phyloP scores from a whole-genome alignment of 2,329 filamentous ascomycete genomes.

The Pestalotiopsis sp. region DNA sequence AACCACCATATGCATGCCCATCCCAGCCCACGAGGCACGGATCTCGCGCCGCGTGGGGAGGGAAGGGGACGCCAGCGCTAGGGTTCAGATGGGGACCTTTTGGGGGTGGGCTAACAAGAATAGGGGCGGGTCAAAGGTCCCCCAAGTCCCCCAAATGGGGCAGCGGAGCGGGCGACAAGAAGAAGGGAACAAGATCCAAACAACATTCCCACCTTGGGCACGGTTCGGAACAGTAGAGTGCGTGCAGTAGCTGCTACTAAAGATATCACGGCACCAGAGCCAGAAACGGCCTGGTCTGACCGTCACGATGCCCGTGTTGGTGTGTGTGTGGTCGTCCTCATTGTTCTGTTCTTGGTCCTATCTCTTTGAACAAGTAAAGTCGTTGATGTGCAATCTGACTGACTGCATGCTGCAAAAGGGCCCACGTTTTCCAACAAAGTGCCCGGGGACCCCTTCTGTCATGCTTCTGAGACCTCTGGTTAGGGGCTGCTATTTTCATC shows the following conservation, averaged over 20 bases:
- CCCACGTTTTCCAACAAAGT: too few relatives aligned
- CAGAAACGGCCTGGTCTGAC: not conserved
- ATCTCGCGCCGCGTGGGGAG: not conserved
- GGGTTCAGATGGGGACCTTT: too few relatives aligned
- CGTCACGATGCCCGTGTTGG: not conserved
- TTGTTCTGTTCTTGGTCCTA: not conserved
- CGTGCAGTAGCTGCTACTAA: conserved; percentile 14
- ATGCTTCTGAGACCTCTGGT: too few relatives aligned
- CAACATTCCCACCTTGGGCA: not conserved
- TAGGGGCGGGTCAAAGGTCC: not conserved
- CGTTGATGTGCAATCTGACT: too few relatives aligned
- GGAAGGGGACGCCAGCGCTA: not conserved
- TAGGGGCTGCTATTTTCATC: too few relatives aligned
- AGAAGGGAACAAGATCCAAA: not conserved
- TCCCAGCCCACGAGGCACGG: not conserved
- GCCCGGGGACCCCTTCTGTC: too few relatives aligned
- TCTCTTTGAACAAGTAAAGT: too few relatives aligned
- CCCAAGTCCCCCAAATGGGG: conserved; percentile 4
- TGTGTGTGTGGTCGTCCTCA: not conserved
- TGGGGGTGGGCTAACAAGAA: too few relatives aligned
- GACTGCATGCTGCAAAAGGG: too few relatives aligned
- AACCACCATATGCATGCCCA: not conserved
- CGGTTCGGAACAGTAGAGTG: conserved; percentile 2
- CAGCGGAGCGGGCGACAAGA: not conserved
- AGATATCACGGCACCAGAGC: conserved; percentile 2